phyloP scores from a whole-genome alignment of 73 alveolate genomes.

The Paramecium primaurelia region DNA sequence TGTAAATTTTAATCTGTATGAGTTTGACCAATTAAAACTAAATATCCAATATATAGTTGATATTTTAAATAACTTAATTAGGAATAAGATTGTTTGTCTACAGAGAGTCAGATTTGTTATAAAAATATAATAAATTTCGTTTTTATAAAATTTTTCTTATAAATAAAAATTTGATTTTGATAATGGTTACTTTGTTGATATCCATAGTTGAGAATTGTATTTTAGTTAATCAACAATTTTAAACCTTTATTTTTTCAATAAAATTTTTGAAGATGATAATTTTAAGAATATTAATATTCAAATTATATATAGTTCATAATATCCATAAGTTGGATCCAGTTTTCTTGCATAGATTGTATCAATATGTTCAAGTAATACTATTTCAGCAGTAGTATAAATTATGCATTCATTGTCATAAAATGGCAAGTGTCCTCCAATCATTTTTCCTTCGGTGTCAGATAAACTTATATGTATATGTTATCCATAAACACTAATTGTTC shows the following conservation, averaged over 20 bases:
- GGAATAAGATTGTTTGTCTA: neutral
- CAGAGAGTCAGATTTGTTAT: neutral
- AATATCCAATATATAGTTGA: neutral
- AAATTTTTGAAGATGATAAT: neutral
- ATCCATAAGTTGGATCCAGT: slow-evolving; percentile 2
- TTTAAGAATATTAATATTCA: neutral
- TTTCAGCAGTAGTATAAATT: slow-evolving; percentile 47
- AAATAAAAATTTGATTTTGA: neutral
- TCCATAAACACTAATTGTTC: slow-evolving; percentile 30
- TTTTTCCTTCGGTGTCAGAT: slow-evolving; percentile 25
- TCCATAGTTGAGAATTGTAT: neutral
- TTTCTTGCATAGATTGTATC: neutral
- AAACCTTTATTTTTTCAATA: neutral
- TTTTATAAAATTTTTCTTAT: neutral
- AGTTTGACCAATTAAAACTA: neutral
- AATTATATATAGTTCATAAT: neutral
- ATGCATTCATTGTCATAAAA: slow-evolving; percentile 24
- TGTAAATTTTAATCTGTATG: neutral
- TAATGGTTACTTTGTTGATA: neutral
- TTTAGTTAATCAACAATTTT: neutral
- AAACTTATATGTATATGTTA: slow-evolving; percentile 31
- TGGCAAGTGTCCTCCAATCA: slow-evolving; percentile 47
- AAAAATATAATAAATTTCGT: neutral
- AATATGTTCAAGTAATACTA: slow-evolving; percentile 15
- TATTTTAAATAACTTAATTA: neutral